Evolutionary conservation across 495 filamentous ascomycete genomes (phyloP), one percentile per base, ranked within the genome.

Genomic region (Xanthoparmelia taractica): DNA sequence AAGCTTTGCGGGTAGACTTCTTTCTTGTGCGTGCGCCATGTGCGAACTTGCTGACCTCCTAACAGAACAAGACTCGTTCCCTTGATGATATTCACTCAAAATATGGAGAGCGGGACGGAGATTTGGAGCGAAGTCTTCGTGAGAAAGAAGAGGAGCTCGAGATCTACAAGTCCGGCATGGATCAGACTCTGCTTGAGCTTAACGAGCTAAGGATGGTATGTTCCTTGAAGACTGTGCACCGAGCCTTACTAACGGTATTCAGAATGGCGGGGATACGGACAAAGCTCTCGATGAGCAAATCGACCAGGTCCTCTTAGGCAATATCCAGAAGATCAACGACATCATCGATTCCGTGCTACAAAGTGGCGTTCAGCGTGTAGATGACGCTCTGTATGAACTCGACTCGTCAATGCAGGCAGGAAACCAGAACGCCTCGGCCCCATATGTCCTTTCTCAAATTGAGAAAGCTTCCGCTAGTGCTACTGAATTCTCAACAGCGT

Each of bases 121-220:
- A 97, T 69, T 85, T 95, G 18, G 91, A 96, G 67, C 78, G 87
- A 52, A 79, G 87, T 25, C 81, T 98, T 36, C 87, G 85, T 17
- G 92, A 96, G 66, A 96, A 96, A 75, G 95, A 97, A 74, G 92
- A 96, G 70, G 95, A 98, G 73, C 85, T 98, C 27, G 94, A 97
- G 74, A 90, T 96, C 25, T 95, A 92, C 77, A 95, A 97, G 75
- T 90, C 90, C 63, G 93, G 90, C 68, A 93, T 97, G 91, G 95
- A 98, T 67, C 88, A 97, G 76, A 90, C 93, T 47, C 74, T 97
- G 61, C 80, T 96, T 56, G 90, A 96, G 73, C 80, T 97, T 41
- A 91, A 96, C 67, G 91, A 97, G 73, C 77, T 96, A 66, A 83
- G 80, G 66, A 68, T 82, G 76, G 80, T 82, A 73, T 63, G 71